Evolutionary conservation across 2,329 filamentous ascomycete species (phyloP).

Genomic region (Diaporthe caulivora): DNA sequence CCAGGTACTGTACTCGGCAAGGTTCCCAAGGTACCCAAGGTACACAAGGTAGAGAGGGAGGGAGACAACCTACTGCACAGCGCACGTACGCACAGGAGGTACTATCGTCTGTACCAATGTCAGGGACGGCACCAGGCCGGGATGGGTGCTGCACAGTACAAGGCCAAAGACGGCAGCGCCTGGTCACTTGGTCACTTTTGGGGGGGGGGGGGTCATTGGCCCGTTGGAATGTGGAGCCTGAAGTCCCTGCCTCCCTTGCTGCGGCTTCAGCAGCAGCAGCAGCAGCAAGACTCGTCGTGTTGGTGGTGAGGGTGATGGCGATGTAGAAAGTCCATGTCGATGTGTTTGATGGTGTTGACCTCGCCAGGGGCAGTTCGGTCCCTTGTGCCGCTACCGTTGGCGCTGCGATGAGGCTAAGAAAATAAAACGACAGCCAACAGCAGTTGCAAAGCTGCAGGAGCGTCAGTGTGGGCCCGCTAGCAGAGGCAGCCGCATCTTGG

Average conservation of each 20-base stretch:
- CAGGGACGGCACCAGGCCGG: slow-evolving; percentile 15
- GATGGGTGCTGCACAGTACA: neutral
- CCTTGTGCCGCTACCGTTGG: slow-evolving; percentile 4
- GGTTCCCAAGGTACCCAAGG: too few relatives aligned
- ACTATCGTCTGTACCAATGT: neutral
- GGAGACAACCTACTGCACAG: neutral
- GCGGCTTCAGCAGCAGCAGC: too few relatives aligned
- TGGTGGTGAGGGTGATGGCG: neutral
- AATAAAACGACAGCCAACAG: neutral
- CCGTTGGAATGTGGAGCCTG: slow-evolving; percentile 19
- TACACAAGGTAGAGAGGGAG: too few relatives aligned
- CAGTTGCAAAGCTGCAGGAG: neutral
- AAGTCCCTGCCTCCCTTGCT: neutral
- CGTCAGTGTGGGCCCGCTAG: neutral
- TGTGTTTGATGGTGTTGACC: neutral
- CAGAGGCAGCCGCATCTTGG: slow-evolving; percentile 1
- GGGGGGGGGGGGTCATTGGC: neutral
- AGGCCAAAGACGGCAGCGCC: neutral
- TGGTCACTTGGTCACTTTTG: too few relatives aligned
- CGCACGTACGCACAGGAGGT: neutral
- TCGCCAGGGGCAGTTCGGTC: neutral
- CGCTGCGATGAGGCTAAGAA: slow-evolving; percentile 5
- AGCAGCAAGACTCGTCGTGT: too few relatives aligned
- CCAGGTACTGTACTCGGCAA: slow-evolving; percentile 14
- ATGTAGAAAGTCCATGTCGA: neutral